Evolutionary conservation across 2,329 filamentous ascomycete species (phyloP), one percentile per base, ranked within the genome.

Genomic region (Alternaria triticina): DNA sequence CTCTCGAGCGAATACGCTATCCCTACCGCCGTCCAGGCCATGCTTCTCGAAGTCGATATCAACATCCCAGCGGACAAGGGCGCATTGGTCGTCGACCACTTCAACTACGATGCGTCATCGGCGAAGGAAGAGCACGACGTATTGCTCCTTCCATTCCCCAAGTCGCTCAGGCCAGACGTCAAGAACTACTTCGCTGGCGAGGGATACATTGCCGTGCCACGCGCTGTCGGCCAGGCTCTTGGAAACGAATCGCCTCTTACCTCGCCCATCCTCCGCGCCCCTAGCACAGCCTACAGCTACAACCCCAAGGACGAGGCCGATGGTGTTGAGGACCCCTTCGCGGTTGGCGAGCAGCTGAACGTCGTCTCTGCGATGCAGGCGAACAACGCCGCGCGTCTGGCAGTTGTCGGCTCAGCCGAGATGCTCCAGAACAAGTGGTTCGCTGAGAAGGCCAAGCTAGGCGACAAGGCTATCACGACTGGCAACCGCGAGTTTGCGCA

Each of bases 351-450:
- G 73, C 96, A 99, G 84, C 85, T 99, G 67, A 88, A 89, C 46
- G 86, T 99, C 22, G 88, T 97, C n/a, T 93, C 94, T 13, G 87
- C 91, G 11, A 84, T 97, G 81, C 96, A 99, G 83, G 93, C 93
- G 28, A 91, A 94, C 80, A 98, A 98, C 85, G 96, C 92, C 59
- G 96, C 96, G 8, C 91, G 96, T 62, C 88, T 99, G 76, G 90
- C 91, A 36, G 87, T 99, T 20, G 82, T 98, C 44, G 95, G 94
- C 59, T 92, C 93, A 27, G 90, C 90, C 28, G 96, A 97, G 82
- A 89, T 95, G 83, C 86, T 99, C 66, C 89, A 94, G 81, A 89
- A 99, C 81, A 86, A 89, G 80, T 98, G 95, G 93, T 94, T 97
- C 75, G 90, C 91, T 60, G 91, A 91, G 59, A 89, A 89, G 77